These are phyloP conservation scores for Coemansia sp. DNA, from an alignment of 192 early-diverging fungal genomes.

Conservation along the genomic window DNA sequence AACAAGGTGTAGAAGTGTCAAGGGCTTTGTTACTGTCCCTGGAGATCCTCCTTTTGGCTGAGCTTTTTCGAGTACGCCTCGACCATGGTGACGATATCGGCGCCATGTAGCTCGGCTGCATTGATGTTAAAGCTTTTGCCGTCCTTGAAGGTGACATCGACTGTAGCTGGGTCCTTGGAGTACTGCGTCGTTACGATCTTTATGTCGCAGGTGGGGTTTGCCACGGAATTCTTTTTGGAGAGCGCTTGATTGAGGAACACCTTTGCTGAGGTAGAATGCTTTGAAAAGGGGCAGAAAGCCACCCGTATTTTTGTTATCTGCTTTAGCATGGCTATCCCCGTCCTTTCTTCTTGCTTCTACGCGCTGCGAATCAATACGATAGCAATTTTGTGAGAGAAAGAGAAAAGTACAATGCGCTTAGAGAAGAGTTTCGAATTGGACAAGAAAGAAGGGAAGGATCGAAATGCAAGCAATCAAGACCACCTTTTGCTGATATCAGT, in stretches of 20 bases:
- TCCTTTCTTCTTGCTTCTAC: not conserved
- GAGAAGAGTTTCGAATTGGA: not conserved
- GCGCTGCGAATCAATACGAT: no score
- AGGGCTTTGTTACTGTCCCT: conserved; percentile 24
- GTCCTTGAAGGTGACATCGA: conserved; percentile 51
- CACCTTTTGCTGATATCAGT: not conserved
- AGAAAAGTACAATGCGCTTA: conserved; percentile 3
- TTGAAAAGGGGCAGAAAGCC: conserved; percentile 46
- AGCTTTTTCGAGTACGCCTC: conserved; percentile 46
- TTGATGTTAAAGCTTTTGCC: conserved; percentile 42
- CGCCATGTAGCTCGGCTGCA: conserved; percentile 33
- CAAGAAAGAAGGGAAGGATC: not conserved
- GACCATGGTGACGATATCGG: conserved; percentile 37
- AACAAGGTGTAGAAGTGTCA: not conserved
- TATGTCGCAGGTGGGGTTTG: conserved; percentile 54
- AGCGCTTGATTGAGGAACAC: conserved; percentile 49
- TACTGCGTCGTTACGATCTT: conserved; percentile 25
- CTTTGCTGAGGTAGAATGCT: conserved; percentile 38
- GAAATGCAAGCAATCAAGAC: not conserved
- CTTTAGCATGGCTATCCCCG: conserved; percentile 37
- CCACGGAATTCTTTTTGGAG: conserved; percentile 37
- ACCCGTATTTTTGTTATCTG: conserved; percentile 46
- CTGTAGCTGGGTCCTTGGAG: conserved; percentile 32
- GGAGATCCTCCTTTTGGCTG: conserved; percentile 51
- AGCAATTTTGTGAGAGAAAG: no score